Evolutionary conservation across 169 alveolate genomes (phyloP).

Genomic region (Plasmodium cynomolgi): DNA sequence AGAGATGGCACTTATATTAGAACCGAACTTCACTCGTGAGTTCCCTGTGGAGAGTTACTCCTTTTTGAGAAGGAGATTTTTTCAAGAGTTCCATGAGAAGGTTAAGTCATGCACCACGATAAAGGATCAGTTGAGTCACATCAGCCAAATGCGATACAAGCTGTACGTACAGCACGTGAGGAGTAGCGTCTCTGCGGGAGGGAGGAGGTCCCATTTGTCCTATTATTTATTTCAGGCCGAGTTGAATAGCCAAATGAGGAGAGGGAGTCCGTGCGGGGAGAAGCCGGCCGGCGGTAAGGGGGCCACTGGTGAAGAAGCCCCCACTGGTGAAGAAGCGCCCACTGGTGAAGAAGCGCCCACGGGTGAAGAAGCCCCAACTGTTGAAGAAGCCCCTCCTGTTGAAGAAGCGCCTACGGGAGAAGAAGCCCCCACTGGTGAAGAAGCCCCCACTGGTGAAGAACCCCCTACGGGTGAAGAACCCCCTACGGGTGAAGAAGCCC

Average conservation of each 20-base stretch:
- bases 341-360: background rate
- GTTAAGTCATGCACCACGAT: background rate
- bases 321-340: background rate
- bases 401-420: no score
- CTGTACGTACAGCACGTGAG: conserved; percentile 1
- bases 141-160: conserved; percentile 23
- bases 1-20: conserved; percentile 11
- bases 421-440: no score
- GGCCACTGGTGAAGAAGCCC: background rate
- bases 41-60: conserved; percentile 16
- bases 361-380: background rate
- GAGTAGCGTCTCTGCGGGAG: background rate
- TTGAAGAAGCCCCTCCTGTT: no score
- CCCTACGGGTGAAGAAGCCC: background rate
- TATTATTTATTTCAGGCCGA: conserved; percentile 30
- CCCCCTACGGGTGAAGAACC: no score
- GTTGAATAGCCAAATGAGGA: conserved; percentile 9
- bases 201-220: conserved; percentile 2
- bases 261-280: background rate
- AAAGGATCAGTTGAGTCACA: conserved; percentile 39
- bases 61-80: conserved; percentile 9
- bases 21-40: conserved; percentile 10
- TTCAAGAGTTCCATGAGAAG: conserved; percentile 1
- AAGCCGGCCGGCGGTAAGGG: background rate
- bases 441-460: no score